Conservation (phyloP, 768 basidiomycete species). For the Pleurotus platypus region DNA sequence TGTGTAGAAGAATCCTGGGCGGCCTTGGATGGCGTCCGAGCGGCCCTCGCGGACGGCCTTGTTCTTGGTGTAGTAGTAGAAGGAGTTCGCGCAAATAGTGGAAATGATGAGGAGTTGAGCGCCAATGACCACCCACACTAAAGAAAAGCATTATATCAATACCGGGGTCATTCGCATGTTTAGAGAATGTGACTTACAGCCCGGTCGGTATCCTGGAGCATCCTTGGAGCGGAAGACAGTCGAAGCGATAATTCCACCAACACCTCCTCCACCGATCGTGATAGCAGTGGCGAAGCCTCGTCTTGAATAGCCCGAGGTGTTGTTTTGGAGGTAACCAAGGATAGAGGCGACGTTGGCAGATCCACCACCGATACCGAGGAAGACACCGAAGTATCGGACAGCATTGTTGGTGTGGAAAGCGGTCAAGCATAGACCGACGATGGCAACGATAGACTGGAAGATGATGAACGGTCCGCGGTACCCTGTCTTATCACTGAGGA, state of each 20-base stretch:
- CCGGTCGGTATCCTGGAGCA: slow-evolving; percentile 22
- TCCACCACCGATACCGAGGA: slow-evolving; percentile 23
- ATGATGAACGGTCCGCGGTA: slow-evolving; percentile 30
- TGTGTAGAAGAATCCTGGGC: slow-evolving; percentile 35
- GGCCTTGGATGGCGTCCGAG: slow-evolving; percentile 27
- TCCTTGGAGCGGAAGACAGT: slow-evolving; percentile 32
- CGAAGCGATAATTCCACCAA: slow-evolving; percentile 36
- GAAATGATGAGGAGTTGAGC: slow-evolving; percentile 29
- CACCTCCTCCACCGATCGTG: slow-evolving; percentile 30
- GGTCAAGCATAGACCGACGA: slow-evolving; percentile 19
- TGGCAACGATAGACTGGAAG: slow-evolving; percentile 26
- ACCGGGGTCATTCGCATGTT: too few relatives aligned
- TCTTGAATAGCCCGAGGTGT: slow-evolving; percentile 31
- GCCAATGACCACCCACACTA: slow-evolving; percentile 34
- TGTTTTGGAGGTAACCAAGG: slow-evolving; percentile 18
- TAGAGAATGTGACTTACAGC: background rate
- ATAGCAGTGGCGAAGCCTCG: slow-evolving; percentile 35
- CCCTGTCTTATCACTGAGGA: slow-evolving; percentile 31
- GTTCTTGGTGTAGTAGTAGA: slow-evolving; percentile 25
- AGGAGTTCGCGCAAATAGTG: slow-evolving; percentile 23
- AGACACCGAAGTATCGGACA: slow-evolving; percentile 27
- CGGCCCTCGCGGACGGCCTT: slow-evolving; percentile 27
- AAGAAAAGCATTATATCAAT: background rate
- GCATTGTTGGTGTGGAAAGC: slow-evolving; percentile 6
- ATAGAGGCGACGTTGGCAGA: background rate